Percentiles rank a stretch among this genome's conserved stretches.
phyloP scores from a whole-genome alignment of 2,329 filamentous ascomycete species.

The Escovopsis sp. region DNA sequence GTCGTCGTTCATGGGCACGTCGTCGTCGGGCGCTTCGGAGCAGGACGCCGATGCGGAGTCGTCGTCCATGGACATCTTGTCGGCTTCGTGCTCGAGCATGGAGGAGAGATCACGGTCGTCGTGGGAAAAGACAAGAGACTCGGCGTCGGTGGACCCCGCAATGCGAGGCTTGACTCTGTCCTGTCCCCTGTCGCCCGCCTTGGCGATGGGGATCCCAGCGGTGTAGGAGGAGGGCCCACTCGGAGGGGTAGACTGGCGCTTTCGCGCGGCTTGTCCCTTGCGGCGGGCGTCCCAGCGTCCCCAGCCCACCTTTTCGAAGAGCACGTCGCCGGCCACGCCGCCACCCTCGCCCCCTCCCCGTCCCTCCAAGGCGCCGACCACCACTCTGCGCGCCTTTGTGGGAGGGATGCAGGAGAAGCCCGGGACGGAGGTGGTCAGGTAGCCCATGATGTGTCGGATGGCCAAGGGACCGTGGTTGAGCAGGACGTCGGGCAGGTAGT shows the following conservation, averaged over 20 bases:
- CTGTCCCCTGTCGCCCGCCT: slow-evolving; percentile 23
- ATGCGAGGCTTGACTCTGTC: slow-evolving; percentile 34
- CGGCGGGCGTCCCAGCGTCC: slow-evolving; percentile 82
- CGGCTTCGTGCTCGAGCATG: slow-evolving; percentile 72
- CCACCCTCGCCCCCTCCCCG: slow-evolving; percentile 49
- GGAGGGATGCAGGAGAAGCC: slow-evolving; percentile 82
- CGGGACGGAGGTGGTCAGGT: slow-evolving; percentile 82
- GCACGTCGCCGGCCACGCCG: slow-evolving; percentile 52
- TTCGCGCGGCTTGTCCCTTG: slow-evolving; percentile 44
- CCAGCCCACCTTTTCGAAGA: slow-evolving; percentile 95
- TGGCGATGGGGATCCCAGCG: slow-evolving; percentile 42
- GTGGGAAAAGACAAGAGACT: slow-evolving; percentile 62
- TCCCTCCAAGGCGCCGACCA: slow-evolving; percentile 83
- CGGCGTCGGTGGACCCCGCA: slow-evolving; percentile 46
- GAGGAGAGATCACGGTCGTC: slow-evolving; percentile 47
- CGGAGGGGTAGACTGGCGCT: slow-evolving; percentile 25
- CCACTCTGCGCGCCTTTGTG: slow-evolving; percentile 75
- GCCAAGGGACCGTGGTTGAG: slow-evolving; percentile 79
- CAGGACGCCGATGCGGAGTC: slow-evolving; percentile 56
- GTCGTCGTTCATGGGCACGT: slow-evolving; percentile 54
- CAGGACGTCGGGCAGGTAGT: slow-evolving; percentile 82
- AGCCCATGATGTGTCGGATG: slow-evolving; percentile 90
- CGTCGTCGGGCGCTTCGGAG: slow-evolving; percentile 56
- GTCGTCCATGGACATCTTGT: slow-evolving; percentile 81
- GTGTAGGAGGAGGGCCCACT: slow-evolving; percentile 23